Percentiles rank a stretch among this genome's conserved stretches.
Evolutionary conservation across 352 stramenopile species (phyloP).

Genomic region (Globisporangium nodosum): DNA sequence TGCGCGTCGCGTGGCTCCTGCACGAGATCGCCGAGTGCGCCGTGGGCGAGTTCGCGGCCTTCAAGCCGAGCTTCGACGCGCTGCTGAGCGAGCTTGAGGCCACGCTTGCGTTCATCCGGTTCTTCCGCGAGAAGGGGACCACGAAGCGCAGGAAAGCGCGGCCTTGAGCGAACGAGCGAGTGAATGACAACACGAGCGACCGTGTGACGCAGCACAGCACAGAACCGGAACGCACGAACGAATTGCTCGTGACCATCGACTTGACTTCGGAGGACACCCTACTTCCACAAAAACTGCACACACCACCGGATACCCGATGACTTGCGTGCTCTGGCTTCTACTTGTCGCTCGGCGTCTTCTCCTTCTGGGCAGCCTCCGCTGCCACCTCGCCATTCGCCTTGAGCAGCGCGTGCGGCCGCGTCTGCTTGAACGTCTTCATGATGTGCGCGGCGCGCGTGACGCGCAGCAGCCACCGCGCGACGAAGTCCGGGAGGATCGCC

Average conservation of each 20-base stretch:
- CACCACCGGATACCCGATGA: no score
- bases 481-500: slow-evolving; percentile 29
- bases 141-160: slow-evolving; percentile 15
- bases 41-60: slow-evolving; percentile 36
- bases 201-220: no score
- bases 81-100: slow-evolving; percentile 26
- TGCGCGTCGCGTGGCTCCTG: slow-evolving; percentile 53
- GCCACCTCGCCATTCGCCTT: slow-evolving; percentile 10
- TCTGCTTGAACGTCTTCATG: slow-evolving; percentile 51
- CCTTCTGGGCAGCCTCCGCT: not conserved
- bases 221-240: not conserved
- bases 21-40: slow-evolving; percentile 46
- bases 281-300: no score
- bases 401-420: slow-evolving; percentile 25
- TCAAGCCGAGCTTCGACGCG: slow-evolving; percentile 12
- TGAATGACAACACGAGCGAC: no score
- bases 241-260: not conserved
- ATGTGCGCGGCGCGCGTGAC: slow-evolving; percentile 30
- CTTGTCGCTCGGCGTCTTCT: no score
- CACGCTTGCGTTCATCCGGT: slow-evolving; percentile 31
- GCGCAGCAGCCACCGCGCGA: slow-evolving; percentile 31
- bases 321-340: no score
- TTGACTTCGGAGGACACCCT: no score
- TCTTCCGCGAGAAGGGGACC: slow-evolving; percentile 24
- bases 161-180: not conserved